Evolutionary conservation across 345 rosid species (phyloP).

Genomic region (Syzygium grande): DNA sequence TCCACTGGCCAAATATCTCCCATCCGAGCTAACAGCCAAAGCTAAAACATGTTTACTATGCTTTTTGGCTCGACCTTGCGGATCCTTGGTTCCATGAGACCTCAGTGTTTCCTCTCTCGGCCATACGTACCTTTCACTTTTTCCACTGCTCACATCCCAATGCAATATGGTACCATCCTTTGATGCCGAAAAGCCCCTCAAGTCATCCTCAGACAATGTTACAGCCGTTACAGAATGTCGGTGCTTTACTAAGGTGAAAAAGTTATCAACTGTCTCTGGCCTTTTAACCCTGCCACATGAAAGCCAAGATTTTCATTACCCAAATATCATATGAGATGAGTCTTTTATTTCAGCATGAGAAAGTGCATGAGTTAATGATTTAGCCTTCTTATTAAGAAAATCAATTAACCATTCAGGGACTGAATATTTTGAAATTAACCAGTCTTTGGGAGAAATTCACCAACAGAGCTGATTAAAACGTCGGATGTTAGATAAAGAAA

Average conservation of each 20-base stretch:
- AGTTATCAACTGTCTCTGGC: slow-evolving; percentile 42
- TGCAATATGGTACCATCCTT: slow-evolving; percentile 79
- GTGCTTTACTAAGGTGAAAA: slow-evolving; percentile 58
- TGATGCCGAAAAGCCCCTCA: slow-evolving; percentile 81
- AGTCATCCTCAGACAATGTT: slow-evolving; percentile 81
- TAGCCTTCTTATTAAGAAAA: background rate
- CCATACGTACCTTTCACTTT: slow-evolving; percentile 62
- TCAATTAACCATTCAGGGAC: background rate
- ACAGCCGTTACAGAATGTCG: slow-evolving; percentile 70
- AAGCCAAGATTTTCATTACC: slow-evolving; percentile 4
- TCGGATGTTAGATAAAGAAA: background rate
- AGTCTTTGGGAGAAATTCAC: background rate
- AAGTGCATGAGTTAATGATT: background rate
- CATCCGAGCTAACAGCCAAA: slow-evolving; percentile 87
- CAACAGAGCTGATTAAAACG: background rate
- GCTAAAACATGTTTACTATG: slow-evolving; percentile 73
- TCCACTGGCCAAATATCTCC: slow-evolving; percentile 88
- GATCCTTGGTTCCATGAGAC: slow-evolving; percentile 70
- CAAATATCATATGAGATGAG: background rate
- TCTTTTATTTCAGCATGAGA: background rate
- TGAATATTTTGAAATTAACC: background rate
- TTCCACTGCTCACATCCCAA: slow-evolving; percentile 82
- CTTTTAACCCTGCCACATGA: slow-evolving; percentile 52
- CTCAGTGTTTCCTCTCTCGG: slow-evolving; percentile 59
- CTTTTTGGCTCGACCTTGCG: slow-evolving; percentile 57